Percentiles rank a stretch among this genome's conserved stretches.
Evolutionary conservation across 2,329 filamentous ascomycete species (phyloP).

Genomic region (Diaporthe longicolla): DNA sequence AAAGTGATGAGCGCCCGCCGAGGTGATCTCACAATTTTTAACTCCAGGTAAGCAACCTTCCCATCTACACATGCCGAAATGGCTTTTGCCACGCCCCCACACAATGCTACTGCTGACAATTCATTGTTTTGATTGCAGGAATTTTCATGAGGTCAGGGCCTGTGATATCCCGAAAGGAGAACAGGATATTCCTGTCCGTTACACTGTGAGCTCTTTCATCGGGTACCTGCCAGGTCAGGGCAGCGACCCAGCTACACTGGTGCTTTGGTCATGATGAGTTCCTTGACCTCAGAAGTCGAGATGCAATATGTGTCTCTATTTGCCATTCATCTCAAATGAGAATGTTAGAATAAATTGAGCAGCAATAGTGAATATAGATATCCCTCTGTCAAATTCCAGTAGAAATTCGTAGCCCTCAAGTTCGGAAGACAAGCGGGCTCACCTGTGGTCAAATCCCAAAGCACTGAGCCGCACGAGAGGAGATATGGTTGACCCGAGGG

Average conservation of each 20-base stretch:
- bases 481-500: neutral
- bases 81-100: neutral
- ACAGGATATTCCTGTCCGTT: neutral
- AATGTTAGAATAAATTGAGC: neutral
- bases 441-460: neutral
- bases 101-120: neutral
- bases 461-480: neutral
- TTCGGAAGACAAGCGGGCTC: neutral
- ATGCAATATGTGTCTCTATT: neutral
- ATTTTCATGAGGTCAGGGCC: conserved; percentile 7
- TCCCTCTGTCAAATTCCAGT: neutral
- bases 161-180: conserved; percentile 4
- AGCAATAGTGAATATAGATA: neutral
- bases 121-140: neutral
- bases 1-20: neutral
- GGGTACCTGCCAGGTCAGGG: neutral
- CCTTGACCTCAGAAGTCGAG: neutral
- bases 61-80: neutral
- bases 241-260: conserved; percentile 5
- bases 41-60: neutral
- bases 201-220: conserved; percentile 11
- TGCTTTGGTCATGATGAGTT: conserved; percentile 5
- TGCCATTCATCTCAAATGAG: neutral
- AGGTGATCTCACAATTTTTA: neutral
- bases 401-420: neutral